Evolutionary conservation across 139 green algal genomes (phyloP).

Genomic region (Coelastrella sp.): DNA sequence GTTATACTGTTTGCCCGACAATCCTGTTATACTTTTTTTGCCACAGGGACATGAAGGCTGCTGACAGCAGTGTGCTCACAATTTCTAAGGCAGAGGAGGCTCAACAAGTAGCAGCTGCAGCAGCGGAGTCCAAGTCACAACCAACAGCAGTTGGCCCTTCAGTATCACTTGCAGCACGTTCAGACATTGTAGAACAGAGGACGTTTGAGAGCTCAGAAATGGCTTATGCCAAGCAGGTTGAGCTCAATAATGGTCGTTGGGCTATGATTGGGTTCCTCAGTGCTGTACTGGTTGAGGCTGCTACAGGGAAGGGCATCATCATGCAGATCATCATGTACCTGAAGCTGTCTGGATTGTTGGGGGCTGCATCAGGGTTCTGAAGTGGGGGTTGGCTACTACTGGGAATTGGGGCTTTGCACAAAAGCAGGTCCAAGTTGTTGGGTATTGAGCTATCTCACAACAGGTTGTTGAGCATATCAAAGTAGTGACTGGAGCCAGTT

Average conservation of each 20-base stretch:
- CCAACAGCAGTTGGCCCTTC: background rate
- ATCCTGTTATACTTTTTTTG: too few species aligned
- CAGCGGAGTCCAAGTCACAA: background rate
- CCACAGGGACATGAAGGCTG: conserved; percentile 54
- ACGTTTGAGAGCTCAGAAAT: conserved; percentile 28
- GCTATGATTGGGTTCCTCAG: conserved; percentile 81
- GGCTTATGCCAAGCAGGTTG: conserved; percentile 59
- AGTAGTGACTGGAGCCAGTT: too few species aligned
- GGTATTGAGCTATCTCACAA: too few species aligned
- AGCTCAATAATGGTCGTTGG: conserved; percentile 67
- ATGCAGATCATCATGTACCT: conserved; percentile 67
- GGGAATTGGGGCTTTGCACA: too few species aligned
- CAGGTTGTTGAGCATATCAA: too few species aligned
- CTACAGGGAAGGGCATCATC: conserved; percentile 76
- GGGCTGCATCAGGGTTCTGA: conserved; percentile 73
- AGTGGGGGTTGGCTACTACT: background rate
- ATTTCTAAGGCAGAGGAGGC: conserved; percentile 41
- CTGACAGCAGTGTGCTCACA: conserved; percentile 28
- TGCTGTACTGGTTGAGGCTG: conserved; percentile 74
- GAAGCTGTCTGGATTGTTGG: conserved; percentile 68
- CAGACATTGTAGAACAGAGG: conserved; percentile 52
- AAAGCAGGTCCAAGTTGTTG: too few species aligned
- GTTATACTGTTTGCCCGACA: background rate
- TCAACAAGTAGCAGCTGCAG: conserved; percentile 13
- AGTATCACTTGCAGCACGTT: conserved; percentile 45